Evolutionary conservation across 1,139 yeast species (phyloP).

Genomic region (Candida sp.): DNA sequence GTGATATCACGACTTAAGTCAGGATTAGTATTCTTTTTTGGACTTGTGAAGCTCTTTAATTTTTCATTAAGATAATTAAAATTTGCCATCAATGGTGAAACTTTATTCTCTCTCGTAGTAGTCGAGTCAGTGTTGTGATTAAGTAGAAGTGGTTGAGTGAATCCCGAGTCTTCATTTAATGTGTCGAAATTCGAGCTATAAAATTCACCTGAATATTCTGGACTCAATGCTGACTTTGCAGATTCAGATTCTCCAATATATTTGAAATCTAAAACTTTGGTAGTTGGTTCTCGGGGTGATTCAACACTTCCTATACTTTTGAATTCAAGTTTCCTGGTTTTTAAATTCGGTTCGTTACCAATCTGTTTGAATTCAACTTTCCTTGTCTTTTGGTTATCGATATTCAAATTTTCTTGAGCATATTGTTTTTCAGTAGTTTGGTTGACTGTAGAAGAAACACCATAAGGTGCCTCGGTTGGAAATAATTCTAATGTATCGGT

Average conservation of each 20-base stretch:
- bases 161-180: not conserved
- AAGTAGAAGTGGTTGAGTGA: not conserved
- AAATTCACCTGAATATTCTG: not conserved
- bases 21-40: not conserved
- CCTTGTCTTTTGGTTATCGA: not conserved
- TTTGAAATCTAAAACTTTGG: not conserved
- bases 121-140: not conserved
- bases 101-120: not conserved
- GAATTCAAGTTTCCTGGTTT: not conserved
- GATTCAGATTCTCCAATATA: not conserved
- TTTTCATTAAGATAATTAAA: not conserved
- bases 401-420: not conserved
- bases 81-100: not conserved
- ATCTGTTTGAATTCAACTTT: not conserved
- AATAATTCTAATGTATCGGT: not conserved
- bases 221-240: not conserved
- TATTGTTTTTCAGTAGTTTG: not conserved
- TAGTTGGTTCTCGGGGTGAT: not conserved
- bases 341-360: not conserved
- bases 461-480: not conserved
- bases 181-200: not conserved
- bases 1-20: not conserved
- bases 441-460: not conserved
- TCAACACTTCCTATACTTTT: not conserved
- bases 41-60: not conserved